Evolutionary conservation across 805 yeast species (phyloP), one percentile per base, ranked within the genome.

Genomic region (Jamesozyma gamospora): DNA sequence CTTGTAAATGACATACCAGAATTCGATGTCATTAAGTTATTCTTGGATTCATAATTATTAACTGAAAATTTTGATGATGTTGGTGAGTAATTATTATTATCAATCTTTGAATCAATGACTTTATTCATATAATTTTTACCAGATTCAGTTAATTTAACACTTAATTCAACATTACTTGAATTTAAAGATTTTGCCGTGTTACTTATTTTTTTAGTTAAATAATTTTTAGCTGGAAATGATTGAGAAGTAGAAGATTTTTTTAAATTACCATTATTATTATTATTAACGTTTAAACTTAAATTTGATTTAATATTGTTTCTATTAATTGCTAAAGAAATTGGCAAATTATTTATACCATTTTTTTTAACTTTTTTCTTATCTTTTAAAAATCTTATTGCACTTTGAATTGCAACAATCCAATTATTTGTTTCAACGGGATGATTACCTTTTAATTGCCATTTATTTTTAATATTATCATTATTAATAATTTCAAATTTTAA

Each of bases 391-490:
- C 94, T 79, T 28, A 90, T 87, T 2, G 98, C 94, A 49, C 85
- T 86, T 58, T 86, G 95, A 38, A 92, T 70, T 3, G 92, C 82
- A 96, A 96, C 87, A 7, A 92, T 96, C 99, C 99, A 92, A 50
- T 95, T 73, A 54, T 83, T 90, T 0, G 96, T 86, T 60, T 92
- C 98, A 9, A 82, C 83, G 0, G 94, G 87, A 61, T 92, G 96
- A 51, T 87, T 85, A 3, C 96, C 96, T 60, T 83, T 87, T 51
- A 92, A 69, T 55, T 86, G 96, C 92, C 92, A 83, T 53, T 79
- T 77, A 38, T 75, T 78, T 42, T 79, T 78, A 37, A 76, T 72
- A 32, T 66, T 69, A 38, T 70, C 71, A 47, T 76, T 79, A 28
- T 88, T 83, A 40, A 81, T 72, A 36, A 92, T 81, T 58, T 90